Conservation (phyloP, 2,329 filamentous ascomycete species). For the Colletotrichum tropicale region DNA sequence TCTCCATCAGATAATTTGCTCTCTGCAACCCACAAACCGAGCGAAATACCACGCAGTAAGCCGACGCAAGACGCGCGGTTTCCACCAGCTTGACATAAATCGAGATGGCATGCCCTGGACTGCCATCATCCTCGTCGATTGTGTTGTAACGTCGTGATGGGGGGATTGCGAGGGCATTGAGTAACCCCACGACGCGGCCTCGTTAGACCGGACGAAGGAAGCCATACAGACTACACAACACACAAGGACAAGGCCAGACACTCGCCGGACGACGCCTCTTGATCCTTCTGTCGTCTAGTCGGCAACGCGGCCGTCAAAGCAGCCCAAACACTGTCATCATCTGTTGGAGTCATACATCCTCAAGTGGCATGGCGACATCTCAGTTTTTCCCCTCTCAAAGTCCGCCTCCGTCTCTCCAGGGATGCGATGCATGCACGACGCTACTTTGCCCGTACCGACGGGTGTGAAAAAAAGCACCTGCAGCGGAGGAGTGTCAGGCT, state of each 20-base stretch:
- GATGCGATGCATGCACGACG: not conserved
- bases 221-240: not conserved
- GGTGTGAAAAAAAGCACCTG: not conserved
- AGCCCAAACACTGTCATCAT: not conserved
- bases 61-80: constrained; percentile 5
- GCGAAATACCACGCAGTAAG: not conserved
- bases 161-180: not conserved
- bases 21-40: constrained; percentile 9
- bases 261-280: not conserved
- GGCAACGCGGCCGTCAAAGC: not conserved
- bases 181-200: not conserved
- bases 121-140: not conserved
- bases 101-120: not conserved
- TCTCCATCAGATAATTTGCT: constrained; percentile 17
- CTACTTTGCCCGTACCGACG: not conserved
- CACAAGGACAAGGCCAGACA: not conserved
- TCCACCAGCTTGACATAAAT: not conserved
- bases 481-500: not conserved
- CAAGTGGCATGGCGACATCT: not conserved
- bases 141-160: not conserved
- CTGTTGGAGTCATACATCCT: not conserved
- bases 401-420: not conserved
- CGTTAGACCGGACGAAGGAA: not conserved
- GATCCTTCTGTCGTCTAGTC: not conserved
- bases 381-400: not conserved